Evolutionary conservation across 192 early-diverging fungal genomes (phyloP).

Genomic region (Podila epicladia): DNA sequence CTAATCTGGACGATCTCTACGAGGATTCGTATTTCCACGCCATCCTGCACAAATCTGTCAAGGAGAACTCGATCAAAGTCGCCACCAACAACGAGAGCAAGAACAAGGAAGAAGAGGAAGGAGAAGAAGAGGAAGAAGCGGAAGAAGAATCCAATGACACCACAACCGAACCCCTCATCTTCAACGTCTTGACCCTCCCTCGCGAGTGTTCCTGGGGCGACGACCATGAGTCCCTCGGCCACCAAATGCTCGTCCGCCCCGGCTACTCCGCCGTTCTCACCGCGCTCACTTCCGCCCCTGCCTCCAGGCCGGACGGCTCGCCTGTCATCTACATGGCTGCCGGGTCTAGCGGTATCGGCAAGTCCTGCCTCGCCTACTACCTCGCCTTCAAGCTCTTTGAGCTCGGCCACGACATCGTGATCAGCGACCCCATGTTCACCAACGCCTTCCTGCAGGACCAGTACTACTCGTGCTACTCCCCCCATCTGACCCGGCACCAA

Average conservation of each 20-base stretch:
- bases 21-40: conserved; percentile 43
- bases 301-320: not conserved
- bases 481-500: conserved; percentile 26
- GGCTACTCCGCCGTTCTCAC: conserved; percentile 27
- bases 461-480: conserved; percentile 36
- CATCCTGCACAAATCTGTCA: conserved; percentile 29
- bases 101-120: not conserved
- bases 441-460: conserved; percentile 24
- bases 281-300: conserved; percentile 6
- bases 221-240: conserved; percentile 31
- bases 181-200: conserved; percentile 24
- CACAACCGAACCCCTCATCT: not conserved
- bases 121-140: not conserved
- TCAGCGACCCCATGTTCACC: conserved; percentile 51
- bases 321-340: conserved; percentile 29
- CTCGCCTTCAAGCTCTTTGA: conserved; percentile 23
- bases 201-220: conserved; percentile 39
- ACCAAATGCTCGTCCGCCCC: conserved; percentile 20
- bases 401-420: conserved; percentile 36
- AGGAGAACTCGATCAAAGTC: conserved; percentile 8
- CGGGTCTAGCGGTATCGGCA: conserved; percentile 23
- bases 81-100: not conserved
- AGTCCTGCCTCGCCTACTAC: conserved; percentile 37
- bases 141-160: not conserved
- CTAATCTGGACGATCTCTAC: conserved; percentile 37